These are phyloP conservation scores for Aspergillus oerlinghausenensis DNA, from an alignment of 2,329 filamentous ascomycete genomes.

Conservation along the genomic window DNA sequence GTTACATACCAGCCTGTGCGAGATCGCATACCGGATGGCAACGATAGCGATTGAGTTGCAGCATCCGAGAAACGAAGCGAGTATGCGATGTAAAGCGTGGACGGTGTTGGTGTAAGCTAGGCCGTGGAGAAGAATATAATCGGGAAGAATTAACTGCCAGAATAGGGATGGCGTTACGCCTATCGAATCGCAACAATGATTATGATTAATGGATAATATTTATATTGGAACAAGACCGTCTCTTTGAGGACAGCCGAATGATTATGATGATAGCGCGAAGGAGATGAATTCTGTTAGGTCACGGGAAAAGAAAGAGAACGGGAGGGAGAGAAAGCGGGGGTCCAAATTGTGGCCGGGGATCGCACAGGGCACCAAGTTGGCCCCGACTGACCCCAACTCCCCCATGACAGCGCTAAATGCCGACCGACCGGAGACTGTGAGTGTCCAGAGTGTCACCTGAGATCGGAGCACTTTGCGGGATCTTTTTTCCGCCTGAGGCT, in stretches of 20 bases:
- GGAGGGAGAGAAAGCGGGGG: slow-evolving; percentile 2
- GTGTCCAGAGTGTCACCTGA: neutral
- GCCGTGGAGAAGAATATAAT: slow-evolving; percentile 10
- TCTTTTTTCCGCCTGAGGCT: neutral
- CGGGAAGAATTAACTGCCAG: neutral
- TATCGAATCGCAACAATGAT: neutral
- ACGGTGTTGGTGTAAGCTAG: slow-evolving; percentile 2
- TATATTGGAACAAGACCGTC: neutral
- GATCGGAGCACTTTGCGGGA: neutral
- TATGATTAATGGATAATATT: neutral
- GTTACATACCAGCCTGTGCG: slow-evolving; percentile 39
- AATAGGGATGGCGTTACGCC: neutral
- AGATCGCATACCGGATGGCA: slow-evolving; percentile 38
- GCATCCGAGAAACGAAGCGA: slow-evolving; percentile 19
- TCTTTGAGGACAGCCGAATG: neutral
- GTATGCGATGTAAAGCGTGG: slow-evolving; percentile 1
- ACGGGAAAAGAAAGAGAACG: neutral
- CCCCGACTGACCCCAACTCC: neutral
- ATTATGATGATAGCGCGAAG: neutral
- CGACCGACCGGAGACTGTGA: neutral
- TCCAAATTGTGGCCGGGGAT: slow-evolving; percentile 8
- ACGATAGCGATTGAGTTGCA: slow-evolving; percentile 19
- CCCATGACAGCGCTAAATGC: neutral
- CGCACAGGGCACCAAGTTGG: neutral
- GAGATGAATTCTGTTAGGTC: neutral